Evolutionary conservation across 176 grass and related monocot genomes (phyloP).

Genomic region (Cenchrus fungigraminus): DNA sequence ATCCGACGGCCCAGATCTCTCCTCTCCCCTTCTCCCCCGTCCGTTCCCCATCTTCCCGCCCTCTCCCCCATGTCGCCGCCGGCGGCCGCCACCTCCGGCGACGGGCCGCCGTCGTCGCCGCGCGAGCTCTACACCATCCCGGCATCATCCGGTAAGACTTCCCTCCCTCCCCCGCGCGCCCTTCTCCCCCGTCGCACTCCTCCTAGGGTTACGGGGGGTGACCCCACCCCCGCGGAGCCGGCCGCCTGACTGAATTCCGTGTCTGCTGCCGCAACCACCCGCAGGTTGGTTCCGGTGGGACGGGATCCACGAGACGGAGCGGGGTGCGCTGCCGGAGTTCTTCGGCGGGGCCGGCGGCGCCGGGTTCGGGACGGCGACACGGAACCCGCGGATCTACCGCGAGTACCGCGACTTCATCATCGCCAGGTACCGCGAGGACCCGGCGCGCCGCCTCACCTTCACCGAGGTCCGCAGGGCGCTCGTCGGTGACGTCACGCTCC

Average conservation of each 20-base stretch:
- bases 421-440: conserved; percentile 81
- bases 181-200: background rate
- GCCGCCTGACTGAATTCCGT: conserved; percentile 24
- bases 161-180: background rate
- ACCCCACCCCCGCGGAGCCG: background rate
- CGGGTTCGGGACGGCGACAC: conserved; percentile 61
- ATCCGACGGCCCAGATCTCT: conserved; percentile 58
- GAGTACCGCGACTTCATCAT: conserved; percentile 99
- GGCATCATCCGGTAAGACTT: conserved; percentile 49
- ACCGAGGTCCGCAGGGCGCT: conserved; percentile 82
- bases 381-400: conserved; percentile 95
- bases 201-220: conserved; percentile 45
- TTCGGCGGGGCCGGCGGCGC: conserved; percentile 74
- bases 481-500: conserved; percentile 70
- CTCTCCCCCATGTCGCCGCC: conserved; percentile 49
- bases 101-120: conserved; percentile 10
- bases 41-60: conserved; percentile 32
- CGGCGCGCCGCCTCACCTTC: conserved; percentile 71
- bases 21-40: background rate
- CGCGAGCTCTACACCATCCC: conserved; percentile 81
- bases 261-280: background rate
- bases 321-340: conserved; percentile 80
- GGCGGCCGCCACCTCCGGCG: conserved; percentile 50
- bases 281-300: conserved; percentile 96
- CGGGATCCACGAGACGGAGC: conserved; percentile 87